These are phyloP conservation scores for Dittrichia graveolens DNA, from an alignment of 129 eudicot genomes.

Conservation along the genomic window DNA sequence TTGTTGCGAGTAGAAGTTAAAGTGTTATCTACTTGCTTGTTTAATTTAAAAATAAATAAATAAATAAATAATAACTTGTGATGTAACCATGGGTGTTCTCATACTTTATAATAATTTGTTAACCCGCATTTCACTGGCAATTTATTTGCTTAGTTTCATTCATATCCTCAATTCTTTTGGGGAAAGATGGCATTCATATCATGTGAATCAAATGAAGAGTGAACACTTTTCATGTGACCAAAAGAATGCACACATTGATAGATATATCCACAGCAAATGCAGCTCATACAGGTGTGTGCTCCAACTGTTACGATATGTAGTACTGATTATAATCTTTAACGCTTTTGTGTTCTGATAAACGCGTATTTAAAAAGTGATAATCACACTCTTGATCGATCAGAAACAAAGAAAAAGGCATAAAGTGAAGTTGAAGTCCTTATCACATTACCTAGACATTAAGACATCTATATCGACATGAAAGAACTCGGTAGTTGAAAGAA, in stretches of 20 bases:
- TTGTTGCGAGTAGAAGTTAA: too few species aligned
- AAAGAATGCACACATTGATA: constrained; percentile 35
- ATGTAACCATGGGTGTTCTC: too few species aligned
- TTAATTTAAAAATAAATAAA: too few species aligned
- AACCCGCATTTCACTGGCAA: neutral
- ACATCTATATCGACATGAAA: constrained; percentile 14
- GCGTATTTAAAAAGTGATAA: constrained; percentile 18
- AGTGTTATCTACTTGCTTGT: too few species aligned
- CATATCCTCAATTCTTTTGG: constrained; percentile 9
- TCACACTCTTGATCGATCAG: constrained; percentile 13
- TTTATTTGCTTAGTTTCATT: neutral
- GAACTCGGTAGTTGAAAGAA: neutral
- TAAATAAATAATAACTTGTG: too few species aligned
- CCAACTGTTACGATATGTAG: constrained; percentile 33
- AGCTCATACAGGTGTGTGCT: constrained; percentile 38
- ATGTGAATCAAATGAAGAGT: constrained; percentile 24
- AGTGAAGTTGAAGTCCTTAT: constrained; percentile 21
- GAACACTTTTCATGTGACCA: constrained; percentile 37
- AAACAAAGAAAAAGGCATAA: constrained; percentile 20
- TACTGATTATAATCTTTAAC: constrained; percentile 21
- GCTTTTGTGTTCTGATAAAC: constrained; percentile 14
- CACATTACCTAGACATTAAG: constrained; percentile 33
- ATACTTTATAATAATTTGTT: too few species aligned
- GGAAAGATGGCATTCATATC: constrained; percentile 33
- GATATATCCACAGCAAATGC: constrained; percentile 22